A percentile compares a stretch with the other conserved stretches of the same genome.
Conservation (phyloP, 2,329 filamentous ascomycete species). For the Nemania sp. region DNA sequence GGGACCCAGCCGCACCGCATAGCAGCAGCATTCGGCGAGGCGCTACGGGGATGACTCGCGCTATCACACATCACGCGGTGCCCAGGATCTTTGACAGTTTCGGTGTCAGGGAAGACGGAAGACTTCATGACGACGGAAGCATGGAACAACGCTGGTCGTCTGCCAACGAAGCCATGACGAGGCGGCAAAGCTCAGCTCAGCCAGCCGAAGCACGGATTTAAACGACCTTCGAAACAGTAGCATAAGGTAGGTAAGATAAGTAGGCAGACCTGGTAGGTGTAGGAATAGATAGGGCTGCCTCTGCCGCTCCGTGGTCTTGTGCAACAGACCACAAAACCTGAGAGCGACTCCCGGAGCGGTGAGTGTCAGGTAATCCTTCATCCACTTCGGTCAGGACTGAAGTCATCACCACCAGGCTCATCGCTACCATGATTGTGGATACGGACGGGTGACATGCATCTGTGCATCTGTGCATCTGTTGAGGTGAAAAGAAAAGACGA, state of each 20-base stretch:
- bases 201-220: conserved; percentile 12
- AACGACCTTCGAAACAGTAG: background rate
- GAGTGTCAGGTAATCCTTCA: conserved; percentile 21
- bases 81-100: conserved; percentile 22
- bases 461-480: too few species aligned
- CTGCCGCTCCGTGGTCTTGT: conserved; percentile 14
- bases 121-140: background rate
- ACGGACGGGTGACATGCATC: background rate
- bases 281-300: conserved; percentile 20
- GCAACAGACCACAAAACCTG: conserved; percentile 12
- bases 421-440: background rate
- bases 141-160: conserved; percentile 17
- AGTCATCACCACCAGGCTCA: conserved; percentile 15
- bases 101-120: conserved; percentile 14
- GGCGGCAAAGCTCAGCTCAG: conserved; percentile 5
- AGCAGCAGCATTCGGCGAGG: conserved; percentile 27
- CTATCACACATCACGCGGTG: conserved; percentile 28
- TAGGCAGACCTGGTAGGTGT: background rate
- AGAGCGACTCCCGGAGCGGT: conserved; percentile 21
- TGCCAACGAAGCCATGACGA: conserved; percentile 3
- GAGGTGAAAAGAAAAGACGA: background rate
- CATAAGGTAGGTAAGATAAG: too few species aligned
- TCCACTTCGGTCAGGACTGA: conserved; percentile 14
- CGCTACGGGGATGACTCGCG: conserved; percentile 33
- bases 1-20: conserved; percentile 33